Base-by-base conservation (phyloP, 179 eudicot species). In the Sideroxylon spinosum region DNA sequence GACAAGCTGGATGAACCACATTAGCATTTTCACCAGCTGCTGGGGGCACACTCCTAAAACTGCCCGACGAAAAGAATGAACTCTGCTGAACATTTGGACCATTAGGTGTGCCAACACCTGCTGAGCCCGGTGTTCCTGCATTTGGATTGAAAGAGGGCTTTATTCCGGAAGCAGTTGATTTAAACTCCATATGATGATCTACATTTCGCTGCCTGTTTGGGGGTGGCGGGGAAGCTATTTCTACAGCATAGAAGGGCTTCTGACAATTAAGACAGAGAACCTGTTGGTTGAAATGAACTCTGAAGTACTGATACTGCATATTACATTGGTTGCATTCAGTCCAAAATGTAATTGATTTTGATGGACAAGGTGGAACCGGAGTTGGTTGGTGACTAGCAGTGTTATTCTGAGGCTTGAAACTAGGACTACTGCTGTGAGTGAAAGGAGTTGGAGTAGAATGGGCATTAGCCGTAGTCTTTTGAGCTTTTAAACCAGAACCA, bases 231-330 rank as follows among this genome's bases (percentile, higher is more conserved):
- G 44, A 32, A 10, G 37, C 20, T 19, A 73, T 32, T 17, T 8
- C 25, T 14, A 73, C 65, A 32, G 97, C 92, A 44, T 82, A 76
- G 82, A 92, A 92, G 25, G 90, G 84, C 80, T 76, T 56, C 23
- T 79, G 82, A 56, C 97, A 92, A 73, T 72, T 85, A 11, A 85
- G 89, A 73, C 94, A 92, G 26, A 81, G 78, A 70, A 92, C 83
- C 80, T 84, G 88, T 66, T 81, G 85, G 70, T 91, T 88, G 48
- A 87, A 76, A 83, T 91, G 89, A 37, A 75, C 25, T 79, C 87
- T 86, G 62, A 84, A 85, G 80, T 92, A 92, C 82, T 92, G 94
- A 49, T 86, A 92, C 37, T 88, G 90, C 86, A 87, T 85, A 64
- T 76, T 85, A 81, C 97, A 92, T 78, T 81, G 74, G 76, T 81